Evolutionary conservation across 2,329 filamentous ascomycete species (phyloP).

Genomic region (Neurospora sp.): DNA sequence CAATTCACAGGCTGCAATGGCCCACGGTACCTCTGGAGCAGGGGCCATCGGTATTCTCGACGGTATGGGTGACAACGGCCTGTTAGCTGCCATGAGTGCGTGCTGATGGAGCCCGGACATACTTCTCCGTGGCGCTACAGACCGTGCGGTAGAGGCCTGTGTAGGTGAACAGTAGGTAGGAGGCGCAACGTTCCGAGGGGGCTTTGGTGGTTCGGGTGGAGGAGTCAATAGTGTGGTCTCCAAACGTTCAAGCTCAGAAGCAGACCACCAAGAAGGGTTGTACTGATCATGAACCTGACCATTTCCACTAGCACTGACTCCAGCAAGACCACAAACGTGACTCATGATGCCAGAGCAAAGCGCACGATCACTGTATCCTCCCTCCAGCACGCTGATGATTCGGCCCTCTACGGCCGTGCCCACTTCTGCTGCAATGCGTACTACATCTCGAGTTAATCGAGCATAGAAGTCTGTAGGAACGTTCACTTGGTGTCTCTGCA

Average conservation of each 20-base stretch:
- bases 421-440: slow-evolving; percentile 71
- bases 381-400: slow-evolving; percentile 87
- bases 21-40: slow-evolving; percentile 77
- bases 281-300: slow-evolving; percentile 32
- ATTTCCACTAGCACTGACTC: slow-evolving; percentile 16
- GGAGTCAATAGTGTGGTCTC: slow-evolving; percentile 49
- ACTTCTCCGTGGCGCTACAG: slow-evolving; percentile 56
- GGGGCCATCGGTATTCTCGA: slow-evolving; percentile 51
- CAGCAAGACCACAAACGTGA: slow-evolving; percentile 74
- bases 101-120: slow-evolving; percentile 35
- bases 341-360: slow-evolving; percentile 81
- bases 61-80: slow-evolving; percentile 27
- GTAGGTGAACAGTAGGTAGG: slow-evolving; percentile 82
- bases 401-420: slow-evolving; percentile 69
- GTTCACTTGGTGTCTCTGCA: slow-evolving; percentile 94
- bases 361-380: slow-evolving; percentile 90
- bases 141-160: slow-evolving; percentile 75
- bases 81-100: neutral
- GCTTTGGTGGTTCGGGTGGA: slow-evolving; percentile 38
- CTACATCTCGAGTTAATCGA: slow-evolving; percentile 75
- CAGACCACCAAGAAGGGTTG: slow-evolving; percentile 63
- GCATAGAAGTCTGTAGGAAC: slow-evolving; percentile 97
- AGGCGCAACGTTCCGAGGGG: slow-evolving; percentile 39
- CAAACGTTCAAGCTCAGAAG: slow-evolving; percentile 54
- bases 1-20: slow-evolving; percentile 71